A percentile compares a stretch with the other conserved stretches of the same genome.
phyloP scores from a whole-genome alignment of 352 stramenopile species.

The Globisporangium perplexum region DNA sequence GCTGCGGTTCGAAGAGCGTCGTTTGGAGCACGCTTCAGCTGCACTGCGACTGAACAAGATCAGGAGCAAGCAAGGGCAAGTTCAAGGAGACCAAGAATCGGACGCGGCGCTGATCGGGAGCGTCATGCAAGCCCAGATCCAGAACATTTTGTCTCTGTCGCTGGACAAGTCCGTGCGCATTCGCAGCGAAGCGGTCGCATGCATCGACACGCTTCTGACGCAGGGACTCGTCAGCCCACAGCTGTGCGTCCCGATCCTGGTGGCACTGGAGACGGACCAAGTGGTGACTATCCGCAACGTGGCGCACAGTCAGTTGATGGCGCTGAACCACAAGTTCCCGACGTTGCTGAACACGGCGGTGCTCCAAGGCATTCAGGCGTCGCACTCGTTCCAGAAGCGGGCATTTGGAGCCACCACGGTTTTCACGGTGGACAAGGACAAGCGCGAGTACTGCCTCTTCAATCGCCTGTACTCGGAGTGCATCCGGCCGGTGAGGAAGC shows the following conservation, averaged over 20 bases:
- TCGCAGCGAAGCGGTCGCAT: slow-evolving; percentile 61
- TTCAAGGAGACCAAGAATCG: slow-evolving; percentile 83
- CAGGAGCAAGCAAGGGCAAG: slow-evolving; percentile 68
- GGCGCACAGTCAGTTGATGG: slow-evolving; percentile 58
- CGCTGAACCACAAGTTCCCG: slow-evolving; percentile 54
- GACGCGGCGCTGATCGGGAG: slow-evolving; percentile 81
- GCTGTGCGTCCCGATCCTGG: slow-evolving; percentile 70
- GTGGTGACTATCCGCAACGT: slow-evolving; percentile 55
- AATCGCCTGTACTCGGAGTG: slow-evolving; percentile 66
- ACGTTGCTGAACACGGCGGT: slow-evolving; percentile 42
- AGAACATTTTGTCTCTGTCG: slow-evolving; percentile 49
- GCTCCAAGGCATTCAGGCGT: slow-evolving; percentile 56
- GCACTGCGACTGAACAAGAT: slow-evolving; percentile 34
- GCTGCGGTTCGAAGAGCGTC: slow-evolving; percentile 61
- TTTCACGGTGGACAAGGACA: slow-evolving; percentile 56
- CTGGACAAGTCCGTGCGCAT: slow-evolving; percentile 54
- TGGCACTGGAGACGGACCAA: slow-evolving; percentile 77
- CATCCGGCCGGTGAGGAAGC: slow-evolving; percentile 32
- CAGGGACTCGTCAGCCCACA: slow-evolving; percentile 77
- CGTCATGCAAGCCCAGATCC: slow-evolving; percentile 81
- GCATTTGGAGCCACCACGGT: slow-evolving; percentile 46
- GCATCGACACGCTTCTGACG: slow-evolving; percentile 56
- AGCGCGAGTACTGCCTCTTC: slow-evolving; percentile 66
- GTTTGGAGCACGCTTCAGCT: slow-evolving; percentile 45
- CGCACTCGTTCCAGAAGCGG: slow-evolving; percentile 61